Evolutionary conservation across 2,329 filamentous ascomycete species (phyloP), one percentile per base, ranked within the genome.

Genomic region (Clarireedia paspali): DNA sequence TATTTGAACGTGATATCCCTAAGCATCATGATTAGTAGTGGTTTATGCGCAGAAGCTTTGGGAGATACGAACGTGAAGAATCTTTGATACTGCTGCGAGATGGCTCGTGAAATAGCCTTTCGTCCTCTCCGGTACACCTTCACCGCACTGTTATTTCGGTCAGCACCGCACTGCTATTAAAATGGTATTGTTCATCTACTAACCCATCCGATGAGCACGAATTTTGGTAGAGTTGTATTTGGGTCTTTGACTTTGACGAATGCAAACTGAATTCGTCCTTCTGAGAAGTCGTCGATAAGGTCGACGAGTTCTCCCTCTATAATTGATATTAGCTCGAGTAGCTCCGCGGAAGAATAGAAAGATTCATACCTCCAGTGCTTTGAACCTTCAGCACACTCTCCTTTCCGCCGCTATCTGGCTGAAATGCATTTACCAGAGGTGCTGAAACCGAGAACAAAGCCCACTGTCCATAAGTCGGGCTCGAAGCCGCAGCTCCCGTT

Each of bases 31-130:
- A 59, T 58, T 27, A 60, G 34, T 34, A 36, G 40, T 48, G 24
- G 48, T 53, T 20, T 24, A 47, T 42, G 47, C n/a, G 27, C 36
- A 6, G 34, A 47, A 30, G 4, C 15, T 26, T 47, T 9, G 15
- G 44, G 36, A 49, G 40, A 26, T 15, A 68, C 74, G 50, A 69
- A 85, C 85, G 75, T 96, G 91, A 44, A 99, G 82, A 64, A 96
- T 80, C 74, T 96, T 96, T 60, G 91, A 85, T 39, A 97, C 91
- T 48, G 90, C 87, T 59, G 88, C 85, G 48, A 94, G 77, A 73
- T 99, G 92, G 74, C 91, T 96, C 63, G 90, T 96, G 71, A 99
- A 99, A 74, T 97, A 97, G 62, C 94, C 94, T 75, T 97, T 99
- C 59, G 92, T 97, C 67, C 92, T 81, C 74, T 99, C 94, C n/a